Percentiles rank a stretch among this genome's conserved stretches.
phyloP scores from a whole-genome alignment of 2,329 filamentous ascomycete genomes.

The Paraphaeosphaeria sporulosa region DNA sequence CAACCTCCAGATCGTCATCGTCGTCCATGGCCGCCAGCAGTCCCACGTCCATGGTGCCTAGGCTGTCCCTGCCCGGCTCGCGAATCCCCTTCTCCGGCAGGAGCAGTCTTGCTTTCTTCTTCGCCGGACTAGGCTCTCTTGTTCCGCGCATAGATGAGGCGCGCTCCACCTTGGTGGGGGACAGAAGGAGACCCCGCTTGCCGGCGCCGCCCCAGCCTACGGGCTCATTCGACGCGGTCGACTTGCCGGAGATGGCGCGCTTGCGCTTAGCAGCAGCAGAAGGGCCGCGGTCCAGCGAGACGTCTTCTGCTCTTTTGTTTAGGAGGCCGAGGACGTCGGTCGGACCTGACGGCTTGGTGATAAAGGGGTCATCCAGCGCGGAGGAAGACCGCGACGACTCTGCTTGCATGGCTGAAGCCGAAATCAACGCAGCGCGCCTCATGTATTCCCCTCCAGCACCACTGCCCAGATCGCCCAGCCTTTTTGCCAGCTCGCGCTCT shows the following conservation, averaged over 20 bases:
- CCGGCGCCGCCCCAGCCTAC: constrained; percentile 59
- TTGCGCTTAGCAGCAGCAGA: constrained; percentile 49
- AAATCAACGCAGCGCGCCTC: constrained; percentile 47
- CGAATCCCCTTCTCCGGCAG: constrained; percentile 58
- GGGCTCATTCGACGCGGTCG: constrained; percentile 38
- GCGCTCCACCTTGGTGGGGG: constrained; percentile 45
- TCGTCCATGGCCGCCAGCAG: constrained; percentile 49
- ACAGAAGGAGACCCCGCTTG: constrained; percentile 50
- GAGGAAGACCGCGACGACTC: constrained; percentile 13
- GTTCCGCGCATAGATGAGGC: constrained; percentile 37
- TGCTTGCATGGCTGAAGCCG: constrained; percentile 6
- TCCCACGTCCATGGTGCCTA: constrained; percentile 45
- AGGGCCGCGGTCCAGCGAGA: constrained; percentile 45
- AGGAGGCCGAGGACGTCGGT: constrained; percentile 52
- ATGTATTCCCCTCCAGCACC: constrained; percentile 78
- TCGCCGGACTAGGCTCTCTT: constrained; percentile 48
- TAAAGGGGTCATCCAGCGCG: constrained; percentile 26
- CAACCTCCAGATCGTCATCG: constrained; percentile 59
- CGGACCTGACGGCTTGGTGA: constrained; percentile 23
- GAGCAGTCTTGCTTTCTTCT: constrained; percentile 58
- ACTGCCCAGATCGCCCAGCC: constrained; percentile 68
- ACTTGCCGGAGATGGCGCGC: constrained; percentile 42
- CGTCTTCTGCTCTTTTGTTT: constrained; percentile 52
- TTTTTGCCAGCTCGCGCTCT: constrained; percentile 75
- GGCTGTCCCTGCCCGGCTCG: constrained; percentile 58